phyloP scores from a whole-genome alignment of 257 asterid genomes.

The Echites panduratus region DNA sequence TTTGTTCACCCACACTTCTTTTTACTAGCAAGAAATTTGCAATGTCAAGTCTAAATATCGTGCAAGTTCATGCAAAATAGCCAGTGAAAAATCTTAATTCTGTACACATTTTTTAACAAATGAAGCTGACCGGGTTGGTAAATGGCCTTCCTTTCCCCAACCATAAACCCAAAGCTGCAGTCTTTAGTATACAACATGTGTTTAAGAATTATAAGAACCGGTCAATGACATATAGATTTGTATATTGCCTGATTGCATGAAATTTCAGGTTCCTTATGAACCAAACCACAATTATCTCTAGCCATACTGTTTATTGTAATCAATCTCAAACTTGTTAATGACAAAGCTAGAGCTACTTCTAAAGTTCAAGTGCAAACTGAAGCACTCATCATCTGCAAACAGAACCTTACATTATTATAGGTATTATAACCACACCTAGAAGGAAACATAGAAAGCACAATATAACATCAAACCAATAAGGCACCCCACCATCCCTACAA shows the following conservation, averaged over 20 bases:
- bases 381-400: neutral
- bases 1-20: neutral
- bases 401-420: neutral
- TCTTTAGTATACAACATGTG: neutral
- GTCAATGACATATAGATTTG: neutral
- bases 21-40: neutral
- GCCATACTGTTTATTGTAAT: neutral
- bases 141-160: neutral
- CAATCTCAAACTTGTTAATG: neutral
- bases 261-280: neutral
- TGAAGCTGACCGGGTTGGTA: neutral
- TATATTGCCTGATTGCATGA: neutral
- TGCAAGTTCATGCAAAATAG: neutral
- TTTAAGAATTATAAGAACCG: neutral
- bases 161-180: neutral
- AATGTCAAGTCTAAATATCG: neutral
- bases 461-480: neutral
- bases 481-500: neutral
- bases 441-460: neutral
- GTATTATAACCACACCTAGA: neutral
- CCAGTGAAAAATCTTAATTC: neutral
- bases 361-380: neutral
- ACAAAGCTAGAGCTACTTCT: neutral
- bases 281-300: neutral
- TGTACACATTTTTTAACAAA: neutral